A percentile compares a stretch with the other conserved stretches of the same genome.
phyloP scores from a whole-genome alignment of 1,284 basidiomycete genomes.

The Xerocomus amazonicus region DNA sequence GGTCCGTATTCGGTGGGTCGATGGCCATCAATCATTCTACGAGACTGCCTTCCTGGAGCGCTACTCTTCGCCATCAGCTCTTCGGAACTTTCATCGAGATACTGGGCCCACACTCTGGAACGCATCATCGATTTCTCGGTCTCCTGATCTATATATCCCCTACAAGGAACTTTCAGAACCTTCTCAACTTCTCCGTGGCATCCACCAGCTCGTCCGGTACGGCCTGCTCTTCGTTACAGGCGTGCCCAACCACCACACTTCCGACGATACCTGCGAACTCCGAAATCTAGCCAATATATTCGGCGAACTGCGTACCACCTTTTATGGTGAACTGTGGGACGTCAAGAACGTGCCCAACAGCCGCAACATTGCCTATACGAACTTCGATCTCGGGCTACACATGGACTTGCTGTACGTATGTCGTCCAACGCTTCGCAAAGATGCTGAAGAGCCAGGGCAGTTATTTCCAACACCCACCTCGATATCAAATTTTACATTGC shows the following conservation, averaged over 20 bases:
- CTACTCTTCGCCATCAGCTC: constrained; percentile 36
- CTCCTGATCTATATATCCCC: constrained; percentile 46
- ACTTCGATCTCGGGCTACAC: constrained; percentile 85
- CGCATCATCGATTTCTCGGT: constrained; percentile 32
- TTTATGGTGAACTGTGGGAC: constrained; percentile 92
- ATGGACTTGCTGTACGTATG: constrained; percentile 82
- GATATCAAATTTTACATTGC: constrained; percentile 90
- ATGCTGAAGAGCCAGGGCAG: constrained; percentile 38
- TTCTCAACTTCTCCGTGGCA: constrained; percentile 45
- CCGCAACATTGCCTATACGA: constrained; percentile 94
- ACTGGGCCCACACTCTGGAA: constrained; percentile 37
- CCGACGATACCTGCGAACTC: constrained; percentile 62
- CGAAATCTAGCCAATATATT: constrained; percentile 62
- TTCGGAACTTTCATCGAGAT: constrained; percentile 42
- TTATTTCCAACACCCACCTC: constrained; percentile 86
- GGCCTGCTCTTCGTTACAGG: constrained; percentile 57
- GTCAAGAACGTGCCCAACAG: constrained; percentile 76
- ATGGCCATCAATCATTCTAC: constrained; percentile 58
- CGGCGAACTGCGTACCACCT: constrained; percentile 80
- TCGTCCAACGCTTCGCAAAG: neutral
- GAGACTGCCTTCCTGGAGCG: constrained; percentile 46
- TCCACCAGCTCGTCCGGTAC: constrained; percentile 52
- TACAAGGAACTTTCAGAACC: constrained; percentile 45
- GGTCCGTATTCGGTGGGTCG: constrained; percentile 53
- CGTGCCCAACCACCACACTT: constrained; percentile 55